Base-by-base conservation (phyloP, 2,329 filamentous ascomycete species). In the Cladosporium sp. region DNA sequence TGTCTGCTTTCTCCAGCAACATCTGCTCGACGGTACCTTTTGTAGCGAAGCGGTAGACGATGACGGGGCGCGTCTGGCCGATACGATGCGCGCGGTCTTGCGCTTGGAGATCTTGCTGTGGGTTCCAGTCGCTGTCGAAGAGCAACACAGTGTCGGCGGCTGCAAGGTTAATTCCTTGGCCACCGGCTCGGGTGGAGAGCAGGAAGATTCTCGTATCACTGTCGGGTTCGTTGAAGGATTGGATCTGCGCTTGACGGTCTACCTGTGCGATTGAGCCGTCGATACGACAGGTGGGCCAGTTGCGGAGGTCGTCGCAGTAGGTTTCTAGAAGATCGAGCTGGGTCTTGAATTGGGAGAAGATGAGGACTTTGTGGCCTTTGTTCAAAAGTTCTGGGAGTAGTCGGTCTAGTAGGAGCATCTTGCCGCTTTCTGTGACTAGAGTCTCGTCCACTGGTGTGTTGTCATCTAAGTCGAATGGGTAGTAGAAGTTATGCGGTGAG, bases 331-430 rank as follows among this genome's bases (percentile, higher is more conserved):
- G 90, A 74, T 98, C 93, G 0, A 99, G 87, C 69, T 97, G 93
- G 0, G 90, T 96, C 66, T 93, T 96, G 81, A 99, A 99, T 75
- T 99, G 95, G 0, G 92, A 96, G 78, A 99, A 99, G 61, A 99
- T 92, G 55, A 99, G 86, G 32, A 98, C 90, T 75, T 98, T 98
- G 80, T 97, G 93, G 3, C 87, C 90, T 0, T 87, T 84, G 0
- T 81, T 70, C 66, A 99, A 90, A 0, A 99, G 84, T 1, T 84
- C 84, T 0, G 91, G 91, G 0, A 99, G 85, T 0, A 99, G 84
- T 0, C 92, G 88, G 76, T 99, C 95, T 0, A 99, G 86, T 0
- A 99, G 86, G 2, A 97, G 86, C 92, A 99, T 97, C 77, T 99
- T 99, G 15, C 95, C 95, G 0, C 93, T 97, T 0, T 92, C 88